Base-by-base conservation (phyloP, 306 rosid species). In the Canavalia ensiformis region DNA sequence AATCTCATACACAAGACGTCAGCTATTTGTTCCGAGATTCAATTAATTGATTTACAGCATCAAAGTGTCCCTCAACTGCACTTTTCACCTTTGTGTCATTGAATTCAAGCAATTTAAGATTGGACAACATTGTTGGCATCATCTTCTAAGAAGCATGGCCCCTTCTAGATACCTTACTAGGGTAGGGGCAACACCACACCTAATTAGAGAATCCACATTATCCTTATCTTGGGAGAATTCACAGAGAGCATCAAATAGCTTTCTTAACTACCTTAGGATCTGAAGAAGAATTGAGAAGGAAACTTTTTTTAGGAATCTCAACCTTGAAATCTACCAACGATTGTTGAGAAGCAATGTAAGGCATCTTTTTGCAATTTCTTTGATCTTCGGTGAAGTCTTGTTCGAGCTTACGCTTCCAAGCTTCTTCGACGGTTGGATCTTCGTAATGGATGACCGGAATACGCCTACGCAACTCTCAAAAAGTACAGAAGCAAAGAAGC, bases 11-110 rank as follows among this genome's bases (percentile, higher is more conserved):
- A n/a, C n/a, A n/a, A n/a, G n/a, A n/a, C n/a, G n/a, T n/a, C n/a
- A n/a, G n/a, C n/a, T n/a, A n/a, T n/a, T n/a, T n/a, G n/a, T n/a
- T n/a, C n/a, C n/a, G n/a, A n/a, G n/a, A n/a, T n/a, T n/a, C n/a
- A n/a, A n/a, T n/a, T n/a, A n/a, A n/a, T n/a, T n/a, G n/a, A n/a
- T n/a, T n/a, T n/a, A n/a, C n/a, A n/a, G n/a, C n/a, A n/a, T n/a
- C n/a, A n/a, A n/a, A n/a, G n/a, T n/a, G 97, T 90, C 11, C 80
- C 89, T 4, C 97, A 68, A 90, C 91, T 46, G 93, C 92, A 62
- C 82, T 85, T 62, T 86, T 93, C n/a, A 90, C 97, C 84, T 87
- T 93, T 12, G 57, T 41, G 59, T 93, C 89, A 10, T 29, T 54
- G 60, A 54, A 87, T 63, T 88, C 88, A 57, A 93, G 93, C 85